Evolutionary conservation across 2,329 filamentous ascomycete genomes (phyloP).

Genomic region (Aspergillus arachidicola): DNA sequence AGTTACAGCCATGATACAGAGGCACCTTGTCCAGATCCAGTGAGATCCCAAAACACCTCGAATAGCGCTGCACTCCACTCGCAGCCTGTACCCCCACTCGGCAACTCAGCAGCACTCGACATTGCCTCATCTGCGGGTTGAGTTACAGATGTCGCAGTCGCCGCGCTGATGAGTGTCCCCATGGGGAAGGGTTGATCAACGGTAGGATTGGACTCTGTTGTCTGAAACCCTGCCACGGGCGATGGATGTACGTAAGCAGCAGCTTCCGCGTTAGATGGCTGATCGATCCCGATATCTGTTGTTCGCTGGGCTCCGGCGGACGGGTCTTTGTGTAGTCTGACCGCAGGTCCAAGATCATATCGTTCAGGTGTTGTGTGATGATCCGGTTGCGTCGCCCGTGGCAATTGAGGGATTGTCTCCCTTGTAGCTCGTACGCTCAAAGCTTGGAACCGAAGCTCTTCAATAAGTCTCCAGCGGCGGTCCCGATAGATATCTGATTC

Average conservation of each 20-base stretch:
- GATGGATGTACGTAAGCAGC: background rate
- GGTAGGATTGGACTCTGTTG: background rate
- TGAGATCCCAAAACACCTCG: slow-evolving; percentile 13
- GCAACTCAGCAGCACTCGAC: slow-evolving; percentile 9
- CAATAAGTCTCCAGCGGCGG: slow-evolving; percentile 18
- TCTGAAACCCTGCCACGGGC: background rate
- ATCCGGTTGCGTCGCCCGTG: background rate
- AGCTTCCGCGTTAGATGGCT: background rate
- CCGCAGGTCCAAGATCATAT: background rate
- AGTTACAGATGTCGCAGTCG: background rate
- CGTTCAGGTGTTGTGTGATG: background rate
- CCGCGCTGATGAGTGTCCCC: background rate
- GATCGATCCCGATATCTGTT: no score
- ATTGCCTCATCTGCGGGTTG: background rate
- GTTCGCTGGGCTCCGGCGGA: background rate
- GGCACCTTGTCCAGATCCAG: background rate
- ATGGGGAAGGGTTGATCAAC: background rate
- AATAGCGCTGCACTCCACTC: slow-evolving; percentile 23
- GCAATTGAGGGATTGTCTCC: background rate
- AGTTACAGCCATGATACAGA: background rate
- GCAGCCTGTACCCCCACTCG: slow-evolving; percentile 20
- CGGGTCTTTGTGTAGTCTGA: background rate
- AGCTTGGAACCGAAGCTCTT: slow-evolving; percentile 15
- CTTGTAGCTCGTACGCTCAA: slow-evolving; percentile 9
- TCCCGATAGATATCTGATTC: background rate